These are phyloP conservation scores for Endocalyx cinctus DNA, from an alignment of 2,329 filamentous ascomycete genomes.

Conservation along the genomic window DNA sequence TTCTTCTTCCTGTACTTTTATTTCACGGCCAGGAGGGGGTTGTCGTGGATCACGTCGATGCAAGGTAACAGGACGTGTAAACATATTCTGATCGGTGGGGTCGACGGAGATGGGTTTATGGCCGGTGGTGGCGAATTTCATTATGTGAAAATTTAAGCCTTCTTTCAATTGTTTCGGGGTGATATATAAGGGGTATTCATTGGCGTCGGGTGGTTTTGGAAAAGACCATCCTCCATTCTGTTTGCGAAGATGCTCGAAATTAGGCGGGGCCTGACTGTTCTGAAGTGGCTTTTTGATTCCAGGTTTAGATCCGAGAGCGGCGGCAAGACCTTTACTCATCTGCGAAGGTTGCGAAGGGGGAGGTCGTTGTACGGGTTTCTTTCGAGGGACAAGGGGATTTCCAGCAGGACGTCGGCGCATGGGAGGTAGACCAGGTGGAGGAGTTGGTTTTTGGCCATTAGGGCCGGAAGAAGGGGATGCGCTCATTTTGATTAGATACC, in stretches of 20 bases:
- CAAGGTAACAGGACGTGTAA: slow-evolving; percentile 80
- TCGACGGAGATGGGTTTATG: slow-evolving; percentile 42
- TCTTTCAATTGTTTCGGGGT: slow-evolving; percentile 78
- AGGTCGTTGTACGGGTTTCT: slow-evolving; percentile 41
- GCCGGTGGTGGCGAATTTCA: slow-evolving; percentile 60
- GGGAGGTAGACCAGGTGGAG: slow-evolving; percentile 37
- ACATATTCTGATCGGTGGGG: slow-evolving; percentile 57
- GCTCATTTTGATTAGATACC: slow-evolving; percentile 27
- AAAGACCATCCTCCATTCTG: slow-evolving; percentile 56
- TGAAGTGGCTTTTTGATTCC: slow-evolving; percentile 7
- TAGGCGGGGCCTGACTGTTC: slow-evolving; percentile 13
- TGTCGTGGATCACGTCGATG: slow-evolving; percentile 83
- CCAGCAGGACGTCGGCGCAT: slow-evolving; percentile 41
- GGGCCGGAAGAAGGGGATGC: slow-evolving; percentile 39
- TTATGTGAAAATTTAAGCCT: slow-evolving; percentile 79
- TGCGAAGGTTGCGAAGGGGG: slow-evolving; percentile 24
- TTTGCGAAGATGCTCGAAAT: slow-evolving; percentile 38
- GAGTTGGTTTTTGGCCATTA: slow-evolving; percentile 40
- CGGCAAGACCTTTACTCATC: slow-evolving; percentile 19
- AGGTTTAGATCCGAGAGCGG: slow-evolving; percentile 12
- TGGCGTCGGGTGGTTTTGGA: slow-evolving; percentile 37
- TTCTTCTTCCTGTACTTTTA: slow-evolving; percentile 59
- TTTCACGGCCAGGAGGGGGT: slow-evolving; percentile 57
- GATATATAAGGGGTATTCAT: slow-evolving; percentile 66
- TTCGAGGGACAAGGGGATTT: slow-evolving; percentile 60